Evolutionary conservation across 2,329 filamentous ascomycete species (phyloP).

Genomic region (Coniochaeta sp.): DNA sequence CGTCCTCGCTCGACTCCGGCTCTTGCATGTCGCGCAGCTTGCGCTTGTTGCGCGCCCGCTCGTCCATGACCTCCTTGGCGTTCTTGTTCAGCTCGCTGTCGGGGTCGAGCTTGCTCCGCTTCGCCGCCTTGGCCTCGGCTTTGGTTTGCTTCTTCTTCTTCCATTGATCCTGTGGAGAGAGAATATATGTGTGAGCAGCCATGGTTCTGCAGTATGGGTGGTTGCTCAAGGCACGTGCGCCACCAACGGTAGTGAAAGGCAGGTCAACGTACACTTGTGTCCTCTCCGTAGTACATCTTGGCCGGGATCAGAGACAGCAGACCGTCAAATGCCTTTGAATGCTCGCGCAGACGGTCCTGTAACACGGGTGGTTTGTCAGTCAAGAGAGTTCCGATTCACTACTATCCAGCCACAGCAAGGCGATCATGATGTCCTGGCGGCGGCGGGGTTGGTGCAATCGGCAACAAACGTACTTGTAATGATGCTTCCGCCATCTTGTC

Average conservation of each 20-base stretch:
- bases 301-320: constrained; percentile 82
- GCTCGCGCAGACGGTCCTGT: constrained; percentile 50
- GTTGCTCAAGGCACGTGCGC: not conserved
- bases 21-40: constrained; percentile 62
- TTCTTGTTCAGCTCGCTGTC: constrained; percentile 73
- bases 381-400: constrained; percentile 2
- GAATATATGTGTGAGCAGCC: constrained; percentile 3
- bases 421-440: not conserved
- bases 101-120: constrained; percentile 84
- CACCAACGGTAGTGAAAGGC: constrained; percentile 5
- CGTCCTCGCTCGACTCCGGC: constrained; percentile 35
- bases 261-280: constrained; percentile 63
- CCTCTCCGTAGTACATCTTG: constrained; percentile 84
- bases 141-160: constrained; percentile 93
- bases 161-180: constrained; percentile 71
- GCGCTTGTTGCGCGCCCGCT: constrained; percentile 68
- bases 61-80: constrained; percentile 89
- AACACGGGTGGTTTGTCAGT: not conserved
- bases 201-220: not conserved
- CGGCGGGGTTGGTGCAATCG: constrained; percentile 6
- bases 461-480: constrained; percentile 39
- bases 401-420: constrained; percentile 18
- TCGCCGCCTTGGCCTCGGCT: constrained; percentile 73
- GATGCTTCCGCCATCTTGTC: constrained; percentile 35
- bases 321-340: constrained; percentile 75